phyloP scores from a whole-genome alignment of 2,329 filamentous ascomycete species.

The Paramyrothecium roridum region DNA sequence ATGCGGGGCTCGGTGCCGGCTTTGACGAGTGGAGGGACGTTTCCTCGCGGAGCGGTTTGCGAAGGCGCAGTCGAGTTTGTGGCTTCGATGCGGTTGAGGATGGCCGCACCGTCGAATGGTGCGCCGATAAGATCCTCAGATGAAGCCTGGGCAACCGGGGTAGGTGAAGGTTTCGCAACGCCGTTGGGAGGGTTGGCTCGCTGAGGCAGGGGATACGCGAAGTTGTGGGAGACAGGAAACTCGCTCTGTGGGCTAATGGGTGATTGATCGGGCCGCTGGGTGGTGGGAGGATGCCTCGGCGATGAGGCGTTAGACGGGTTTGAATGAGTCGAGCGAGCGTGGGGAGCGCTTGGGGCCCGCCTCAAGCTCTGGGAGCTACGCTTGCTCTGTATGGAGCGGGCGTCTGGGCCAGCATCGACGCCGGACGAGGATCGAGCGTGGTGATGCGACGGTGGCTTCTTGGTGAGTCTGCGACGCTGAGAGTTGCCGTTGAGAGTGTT shows the following conservation, averaged over 20 bases:
- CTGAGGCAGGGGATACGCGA: conserved; percentile 28
- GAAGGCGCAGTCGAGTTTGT: conserved; percentile 33
- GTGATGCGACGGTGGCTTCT: conserved; percentile 54
- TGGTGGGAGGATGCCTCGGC: conserved; percentile 40
- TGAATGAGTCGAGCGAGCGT: conserved; percentile 41
- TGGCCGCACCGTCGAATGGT: conserved; percentile 62
- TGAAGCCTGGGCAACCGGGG: conserved; percentile 21
- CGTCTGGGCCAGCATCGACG: conserved; percentile 51
- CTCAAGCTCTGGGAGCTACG: conserved; percentile 62
- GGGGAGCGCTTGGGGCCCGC: conserved; percentile 58
- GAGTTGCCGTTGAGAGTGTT: conserved; percentile 42
- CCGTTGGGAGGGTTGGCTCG: conserved; percentile 22
- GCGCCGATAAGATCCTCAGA: conserved; percentile 62
- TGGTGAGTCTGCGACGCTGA: conserved; percentile 59
- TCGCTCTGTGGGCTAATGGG: conserved; percentile 43
- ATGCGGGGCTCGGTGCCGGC: conserved; percentile 52
- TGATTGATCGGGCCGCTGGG: conserved; percentile 41
- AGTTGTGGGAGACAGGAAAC: conserved; percentile 21
- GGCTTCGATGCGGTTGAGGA: conserved; percentile 58
- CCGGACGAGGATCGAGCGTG: conserved; percentile 45
- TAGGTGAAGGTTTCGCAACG: conserved; percentile 21
- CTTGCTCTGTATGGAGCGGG: conserved; percentile 57
- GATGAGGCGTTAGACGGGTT: conserved; percentile 49
- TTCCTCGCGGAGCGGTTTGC: conserved; percentile 23
- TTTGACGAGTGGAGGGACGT: conserved; percentile 35